Evolutionary conservation across 2,329 filamentous ascomycete species (phyloP).

Genomic region (Gaeumannomyces tritici): DNA sequence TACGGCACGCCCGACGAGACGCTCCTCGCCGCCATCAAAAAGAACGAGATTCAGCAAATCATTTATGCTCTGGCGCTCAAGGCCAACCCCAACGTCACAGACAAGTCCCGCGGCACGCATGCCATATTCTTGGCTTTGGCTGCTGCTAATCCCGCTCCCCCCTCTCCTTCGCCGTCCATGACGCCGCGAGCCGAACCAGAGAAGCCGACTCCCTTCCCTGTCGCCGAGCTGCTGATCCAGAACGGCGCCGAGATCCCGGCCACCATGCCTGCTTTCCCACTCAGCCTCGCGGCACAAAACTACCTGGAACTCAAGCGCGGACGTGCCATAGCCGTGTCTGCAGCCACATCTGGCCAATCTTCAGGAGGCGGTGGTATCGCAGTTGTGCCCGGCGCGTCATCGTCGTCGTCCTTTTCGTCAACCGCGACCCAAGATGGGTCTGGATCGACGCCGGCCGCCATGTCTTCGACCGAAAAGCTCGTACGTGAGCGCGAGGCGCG

Average conservation of each 20-base stretch:
- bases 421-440: not conserved
- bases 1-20: conserved; percentile 79
- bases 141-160: conserved; percentile 81
- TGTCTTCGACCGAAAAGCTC: conserved; percentile 29
- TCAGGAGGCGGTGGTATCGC: conserved; percentile 18
- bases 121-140: conserved; percentile 85
- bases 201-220: conserved; percentile 64
- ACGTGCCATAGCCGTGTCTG: conserved; percentile 23
- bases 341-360: conserved; percentile 1
- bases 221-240: conserved; percentile 85
- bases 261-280: conserved; percentile 68
- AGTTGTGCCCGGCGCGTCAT: conserved; percentile 52
- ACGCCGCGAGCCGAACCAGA: conserved; percentile 26
- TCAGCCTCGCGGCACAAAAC: conserved; percentile 68
- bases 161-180: conserved; percentile 37
- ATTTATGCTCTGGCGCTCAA: conserved; percentile 80
- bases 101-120: conserved; percentile 81
- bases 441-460: conserved; percentile 9
- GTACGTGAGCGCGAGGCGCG: conserved; percentile 57
- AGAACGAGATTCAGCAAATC: conserved; percentile 88
- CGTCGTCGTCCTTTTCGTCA: conserved; percentile 37
- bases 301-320: conserved; percentile 75
- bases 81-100: conserved; percentile 78
- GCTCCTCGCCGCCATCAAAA: conserved; percentile 85
- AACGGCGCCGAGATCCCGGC: conserved; percentile 85